Evolutionary conservation across 2,329 filamentous ascomycete species (phyloP).

Genomic region (Clathrospora elynae): DNA sequence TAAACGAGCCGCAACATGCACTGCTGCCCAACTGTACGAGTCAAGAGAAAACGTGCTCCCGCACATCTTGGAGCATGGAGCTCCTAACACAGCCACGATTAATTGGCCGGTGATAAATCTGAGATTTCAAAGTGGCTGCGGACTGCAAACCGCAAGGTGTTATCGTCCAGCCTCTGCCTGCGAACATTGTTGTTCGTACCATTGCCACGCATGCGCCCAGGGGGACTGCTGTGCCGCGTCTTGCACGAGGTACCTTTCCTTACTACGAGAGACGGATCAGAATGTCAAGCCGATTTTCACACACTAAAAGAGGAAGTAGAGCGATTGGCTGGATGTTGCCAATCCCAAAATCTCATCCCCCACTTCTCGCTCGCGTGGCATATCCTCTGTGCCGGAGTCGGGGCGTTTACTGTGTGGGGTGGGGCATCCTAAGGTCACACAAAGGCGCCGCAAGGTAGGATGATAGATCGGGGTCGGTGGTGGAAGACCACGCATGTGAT

Average conservation of each 20-base stretch:
- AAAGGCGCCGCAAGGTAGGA: neutral
- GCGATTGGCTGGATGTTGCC: constrained; percentile 2
- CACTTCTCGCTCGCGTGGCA: constrained; percentile 6
- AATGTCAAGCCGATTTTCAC: neutral
- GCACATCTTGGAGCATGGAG: neutral
- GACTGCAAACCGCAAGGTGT: too few relatives aligned
- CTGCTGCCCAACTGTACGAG: constrained; percentile 10
- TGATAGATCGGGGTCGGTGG: neutral
- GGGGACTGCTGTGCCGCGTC: too few relatives aligned
- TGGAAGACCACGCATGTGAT: constrained; percentile 2
- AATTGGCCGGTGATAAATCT: too few relatives aligned
- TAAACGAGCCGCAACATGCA: constrained; percentile 11
- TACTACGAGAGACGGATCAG: constrained; percentile 2
- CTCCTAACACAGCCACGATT: too few relatives aligned
- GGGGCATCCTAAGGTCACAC: constrained; percentile 9
- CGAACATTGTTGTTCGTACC: too few relatives aligned
- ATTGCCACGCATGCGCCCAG: too few relatives aligned
- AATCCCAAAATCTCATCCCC: constrained; percentile 1
- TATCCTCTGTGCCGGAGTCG: constrained; percentile 17
- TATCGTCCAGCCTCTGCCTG: too few relatives aligned
- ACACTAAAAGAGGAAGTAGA: constrained; percentile 3
- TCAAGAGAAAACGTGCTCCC: neutral
- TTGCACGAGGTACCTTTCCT: neutral
- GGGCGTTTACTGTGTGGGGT: constrained; percentile 20
- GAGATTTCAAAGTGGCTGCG: too few relatives aligned